Evolutionary conservation across 2,329 filamentous ascomycete species (phyloP).

Genomic region (Fonsecaea erecta): DNA sequence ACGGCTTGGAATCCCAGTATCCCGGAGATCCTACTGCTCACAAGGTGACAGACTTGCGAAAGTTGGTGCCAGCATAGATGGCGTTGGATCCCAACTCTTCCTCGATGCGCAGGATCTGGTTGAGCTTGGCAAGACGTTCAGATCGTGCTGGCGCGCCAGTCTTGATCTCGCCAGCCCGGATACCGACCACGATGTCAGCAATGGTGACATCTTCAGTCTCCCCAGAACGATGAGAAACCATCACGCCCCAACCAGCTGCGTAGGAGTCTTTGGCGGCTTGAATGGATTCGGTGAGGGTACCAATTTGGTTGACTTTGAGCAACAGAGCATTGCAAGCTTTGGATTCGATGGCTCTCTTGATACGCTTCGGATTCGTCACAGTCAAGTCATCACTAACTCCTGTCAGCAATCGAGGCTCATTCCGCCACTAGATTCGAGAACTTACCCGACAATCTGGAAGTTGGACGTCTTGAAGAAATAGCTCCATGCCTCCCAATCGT

Average conservation of each 20-base stretch:
- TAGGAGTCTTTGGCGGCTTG: constrained; percentile 99
- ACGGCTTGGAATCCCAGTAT: neutral
- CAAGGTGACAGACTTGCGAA: constrained; percentile 88
- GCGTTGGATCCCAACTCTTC: constrained; percentile 95
- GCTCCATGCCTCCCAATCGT: constrained; percentile 99
- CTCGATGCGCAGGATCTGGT: constrained; percentile 99
- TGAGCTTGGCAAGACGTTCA: constrained; percentile 98
- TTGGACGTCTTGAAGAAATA: constrained; percentile 99
- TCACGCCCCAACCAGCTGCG: constrained; percentile 94
- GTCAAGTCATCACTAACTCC: constrained; percentile 80
- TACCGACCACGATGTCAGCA: constrained; percentile 94
- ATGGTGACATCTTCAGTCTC: constrained; percentile 99
- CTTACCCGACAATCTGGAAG: constrained; percentile 85
- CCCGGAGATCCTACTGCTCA: constrained; percentile 53
- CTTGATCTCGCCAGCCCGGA: constrained; percentile 98
- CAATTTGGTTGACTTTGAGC: constrained; percentile 99
- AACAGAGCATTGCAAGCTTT: constrained; percentile 98
- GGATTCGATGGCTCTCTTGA: constrained; percentile 99
- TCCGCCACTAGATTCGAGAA: constrained; percentile 3
- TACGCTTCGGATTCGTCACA: constrained; percentile 97
- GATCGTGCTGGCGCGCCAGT: constrained; percentile 94
- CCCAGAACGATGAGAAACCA: constrained; percentile 98
- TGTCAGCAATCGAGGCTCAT: constrained; percentile 38
- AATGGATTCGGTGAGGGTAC: constrained; percentile 97
- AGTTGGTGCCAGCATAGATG: constrained; percentile 87